Conservation (phyloP, 495 filamentous ascomycete species). For the Melanomma pulvis-pyrius region DNA sequence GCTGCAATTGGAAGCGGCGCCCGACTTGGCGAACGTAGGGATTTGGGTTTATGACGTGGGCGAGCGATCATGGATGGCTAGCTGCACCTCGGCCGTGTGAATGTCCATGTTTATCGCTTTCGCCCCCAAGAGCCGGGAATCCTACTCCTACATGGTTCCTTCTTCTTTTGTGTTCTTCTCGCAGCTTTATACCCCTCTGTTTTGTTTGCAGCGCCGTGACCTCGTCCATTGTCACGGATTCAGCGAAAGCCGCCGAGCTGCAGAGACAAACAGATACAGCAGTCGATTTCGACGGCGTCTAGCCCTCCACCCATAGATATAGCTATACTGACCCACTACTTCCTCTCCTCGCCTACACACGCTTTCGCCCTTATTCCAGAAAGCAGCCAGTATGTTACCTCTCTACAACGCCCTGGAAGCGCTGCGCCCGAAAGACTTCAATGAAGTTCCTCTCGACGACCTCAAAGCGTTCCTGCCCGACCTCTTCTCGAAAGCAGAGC, state of each 20-base stretch:
- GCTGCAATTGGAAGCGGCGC: too few species aligned
- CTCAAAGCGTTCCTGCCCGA: slow-evolving; percentile 59
- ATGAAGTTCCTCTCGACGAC: slow-evolving; percentile 58
- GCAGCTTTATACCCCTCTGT: slow-evolving; percentile 1
- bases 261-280: neutral
- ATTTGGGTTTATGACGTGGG: neutral
- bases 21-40: neutral
- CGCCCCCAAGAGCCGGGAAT: neutral
- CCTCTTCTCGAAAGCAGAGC: slow-evolving; percentile 65
- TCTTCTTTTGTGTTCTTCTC: neutral
- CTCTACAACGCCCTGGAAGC: slow-evolving; percentile 75
- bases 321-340: neutral
- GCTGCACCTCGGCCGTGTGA: neutral
- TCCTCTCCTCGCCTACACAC: neutral
- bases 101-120: neutral
- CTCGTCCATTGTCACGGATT: neutral
- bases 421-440: slow-evolving; percentile 72
- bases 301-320: neutral
- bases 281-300: neutral
- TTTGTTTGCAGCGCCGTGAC: neutral
- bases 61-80: neutral
- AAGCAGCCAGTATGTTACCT: slow-evolving; percentile 34
- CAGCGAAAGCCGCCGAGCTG: neutral
- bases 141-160: neutral
- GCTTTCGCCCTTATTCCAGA: neutral